Conservation (phyloP, 2,329 filamentous ascomycete genomes). For the Pseudogymnoascus sp. region DNA sequence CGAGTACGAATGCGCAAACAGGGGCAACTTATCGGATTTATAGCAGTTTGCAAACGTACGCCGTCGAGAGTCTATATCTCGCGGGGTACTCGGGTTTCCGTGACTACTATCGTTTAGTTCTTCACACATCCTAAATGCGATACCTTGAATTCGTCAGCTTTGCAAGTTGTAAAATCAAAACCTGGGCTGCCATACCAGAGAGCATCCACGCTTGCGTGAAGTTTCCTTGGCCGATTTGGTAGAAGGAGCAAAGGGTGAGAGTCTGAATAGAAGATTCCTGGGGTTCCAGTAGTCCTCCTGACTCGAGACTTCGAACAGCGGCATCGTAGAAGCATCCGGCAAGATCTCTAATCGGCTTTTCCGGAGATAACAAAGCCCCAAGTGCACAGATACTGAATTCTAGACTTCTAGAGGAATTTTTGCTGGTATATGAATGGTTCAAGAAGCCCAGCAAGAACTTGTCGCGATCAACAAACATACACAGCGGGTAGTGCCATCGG, state of each 20-base stretch:
- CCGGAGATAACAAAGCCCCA: constrained; percentile 14
- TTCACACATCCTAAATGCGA: constrained; percentile 18
- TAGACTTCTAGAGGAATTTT: constrained; percentile 12
- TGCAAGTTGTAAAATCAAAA: neutral
- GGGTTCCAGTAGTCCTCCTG: constrained; percentile 9
- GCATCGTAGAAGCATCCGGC: constrained; percentile 9
- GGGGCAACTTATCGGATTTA: constrained; percentile 15
- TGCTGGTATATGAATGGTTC: neutral
- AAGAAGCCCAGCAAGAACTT: constrained; percentile 15
- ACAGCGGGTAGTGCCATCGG: constrained; percentile 15
- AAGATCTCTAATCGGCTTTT: constrained; percentile 5
- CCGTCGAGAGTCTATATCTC: constrained; percentile 9
- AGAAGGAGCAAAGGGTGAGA: constrained; percentile 13
- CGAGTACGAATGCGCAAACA: neutral
- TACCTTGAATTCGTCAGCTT: constrained; percentile 13
- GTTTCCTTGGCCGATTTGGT: constrained; percentile 13
- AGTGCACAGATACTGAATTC: constrained; percentile 13
- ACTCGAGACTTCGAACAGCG: constrained; percentile 9
- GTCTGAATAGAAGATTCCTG: constrained; percentile 12
- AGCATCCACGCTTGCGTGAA: constrained; percentile 15
- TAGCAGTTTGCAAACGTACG: constrained; percentile 13
- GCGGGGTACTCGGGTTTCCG: constrained; percentile 9
- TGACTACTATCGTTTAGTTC: constrained; percentile 10
- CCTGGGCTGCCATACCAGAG: constrained; percentile 10
- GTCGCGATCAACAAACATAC: constrained; percentile 17